Evolutionary conservation across 306 rosid genomes (phyloP).

Genomic region (Quercus rubra): DNA sequence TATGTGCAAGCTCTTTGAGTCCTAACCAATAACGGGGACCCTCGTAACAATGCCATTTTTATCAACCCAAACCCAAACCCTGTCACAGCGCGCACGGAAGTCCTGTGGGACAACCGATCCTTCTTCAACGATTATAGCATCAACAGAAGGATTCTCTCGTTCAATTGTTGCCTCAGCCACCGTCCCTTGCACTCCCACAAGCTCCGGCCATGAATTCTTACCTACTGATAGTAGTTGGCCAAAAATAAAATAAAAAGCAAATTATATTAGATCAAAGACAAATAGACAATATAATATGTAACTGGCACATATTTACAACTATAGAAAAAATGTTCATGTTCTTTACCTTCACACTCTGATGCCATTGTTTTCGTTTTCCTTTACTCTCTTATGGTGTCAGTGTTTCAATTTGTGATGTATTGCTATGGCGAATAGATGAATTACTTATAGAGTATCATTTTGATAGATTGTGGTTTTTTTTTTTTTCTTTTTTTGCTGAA

Average conservation of each 20-base stretch:
- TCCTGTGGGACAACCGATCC: constrained; percentile 9
- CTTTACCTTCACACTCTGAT: background rate
- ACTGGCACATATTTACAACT: background rate
- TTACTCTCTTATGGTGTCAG: background rate
- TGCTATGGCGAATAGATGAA: background rate
- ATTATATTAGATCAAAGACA: background rate
- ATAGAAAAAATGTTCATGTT: background rate
- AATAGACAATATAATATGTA: background rate
- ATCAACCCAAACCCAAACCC: constrained; percentile 50
- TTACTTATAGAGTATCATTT: background rate
- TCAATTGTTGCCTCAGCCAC: constrained; percentile 38
- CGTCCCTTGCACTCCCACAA: constrained; percentile 33
- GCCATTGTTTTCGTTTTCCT: background rate
- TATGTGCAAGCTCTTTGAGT: background rate
- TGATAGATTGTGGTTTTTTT: too few species aligned
- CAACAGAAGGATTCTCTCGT: constrained; percentile 40
- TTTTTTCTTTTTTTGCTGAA: too few species aligned
- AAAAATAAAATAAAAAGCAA: background rate
- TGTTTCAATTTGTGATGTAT: background rate
- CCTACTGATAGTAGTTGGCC: constrained; percentile 17
- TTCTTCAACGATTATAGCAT: constrained; percentile 22
- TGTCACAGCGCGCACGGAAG: constrained; percentile 21
- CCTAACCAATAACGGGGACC: background rate
- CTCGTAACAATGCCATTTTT: constrained; percentile 18
- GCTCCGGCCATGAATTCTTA: constrained; percentile 58